A percentile compares a stretch with the other conserved stretches of the same genome.
These are phyloP conservation scores for Colletotrichum sp. DNA, from an alignment of 2,329 filamentous ascomycete species.

Conservation along the genomic window DNA sequence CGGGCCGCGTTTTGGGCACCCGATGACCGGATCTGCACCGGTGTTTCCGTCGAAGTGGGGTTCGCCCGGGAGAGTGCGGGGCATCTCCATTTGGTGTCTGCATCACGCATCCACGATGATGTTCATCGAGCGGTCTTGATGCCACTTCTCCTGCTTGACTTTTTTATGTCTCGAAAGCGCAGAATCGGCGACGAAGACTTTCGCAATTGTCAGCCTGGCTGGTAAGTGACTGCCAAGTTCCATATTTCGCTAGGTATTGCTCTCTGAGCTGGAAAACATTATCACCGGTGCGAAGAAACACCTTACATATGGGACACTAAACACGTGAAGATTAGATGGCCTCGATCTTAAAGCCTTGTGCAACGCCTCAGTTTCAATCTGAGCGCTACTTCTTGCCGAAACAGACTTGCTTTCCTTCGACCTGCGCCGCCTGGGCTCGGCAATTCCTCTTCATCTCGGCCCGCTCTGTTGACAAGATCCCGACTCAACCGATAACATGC, in stretches of 20 bases:
- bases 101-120: not conserved
- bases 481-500: not conserved
- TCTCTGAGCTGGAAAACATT: not conserved
- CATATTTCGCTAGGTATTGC: not conserved
- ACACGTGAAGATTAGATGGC: not conserved
- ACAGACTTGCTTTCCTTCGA: not conserved
- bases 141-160: not conserved
- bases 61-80: not conserved
- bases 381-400: not conserved
- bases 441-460: not conserved
- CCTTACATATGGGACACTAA: not conserved
- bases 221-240: not conserved
- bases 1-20: not conserved
- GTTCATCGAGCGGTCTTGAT: not conserved
- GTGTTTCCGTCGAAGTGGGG: not conserved
- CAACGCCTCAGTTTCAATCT: not conserved
- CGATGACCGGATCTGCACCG: not conserved
- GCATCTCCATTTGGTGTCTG: not conserved
- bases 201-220: no score
- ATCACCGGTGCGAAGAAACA: not conserved
- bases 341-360: not conserved
- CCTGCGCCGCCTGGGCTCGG: not conserved
- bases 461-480: not conserved
- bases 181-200: not conserved
- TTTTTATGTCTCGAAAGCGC: not conserved